Evolutionary conservation across 148 eudicot genomes (phyloP).

Genomic region (Fagopyrum homotropicum): DNA sequence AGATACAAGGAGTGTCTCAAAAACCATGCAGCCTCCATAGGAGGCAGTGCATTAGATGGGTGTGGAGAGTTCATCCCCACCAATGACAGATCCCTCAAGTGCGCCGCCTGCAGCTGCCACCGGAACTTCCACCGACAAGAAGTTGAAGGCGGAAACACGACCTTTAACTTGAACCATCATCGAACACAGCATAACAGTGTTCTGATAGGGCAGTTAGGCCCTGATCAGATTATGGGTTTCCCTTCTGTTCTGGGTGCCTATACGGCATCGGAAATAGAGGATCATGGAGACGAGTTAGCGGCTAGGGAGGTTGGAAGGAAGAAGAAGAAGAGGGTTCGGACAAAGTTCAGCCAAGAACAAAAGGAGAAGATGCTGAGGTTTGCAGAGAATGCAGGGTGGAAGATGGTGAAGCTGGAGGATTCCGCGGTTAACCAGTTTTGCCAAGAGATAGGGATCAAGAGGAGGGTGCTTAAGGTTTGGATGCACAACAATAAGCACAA

Average conservation of each 20-base stretch:
- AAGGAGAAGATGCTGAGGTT: slow-evolving; percentile 28
- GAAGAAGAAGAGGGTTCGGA: slow-evolving; percentile 25
- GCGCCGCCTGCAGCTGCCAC: slow-evolving; percentile 58
- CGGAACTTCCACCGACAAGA: slow-evolving; percentile 47
- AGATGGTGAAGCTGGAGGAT: slow-evolving; percentile 24
- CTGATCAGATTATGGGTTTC: neutral
- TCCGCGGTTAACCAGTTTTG: slow-evolving; percentile 23
- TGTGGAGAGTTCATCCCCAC: slow-evolving; percentile 50
- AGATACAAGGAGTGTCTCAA: slow-evolving; percentile 48
- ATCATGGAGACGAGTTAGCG: slow-evolving; percentile 1
- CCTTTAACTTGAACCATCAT: neutral
- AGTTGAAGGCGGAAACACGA: neutral
- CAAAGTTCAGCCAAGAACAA: slow-evolving; percentile 26
- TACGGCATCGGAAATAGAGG: neutral
- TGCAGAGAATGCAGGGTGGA: slow-evolving; percentile 31
- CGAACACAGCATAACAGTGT: slow-evolving; percentile 1
- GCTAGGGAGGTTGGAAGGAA: neutral
- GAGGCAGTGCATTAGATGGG: slow-evolving; percentile 41
- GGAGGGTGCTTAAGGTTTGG: slow-evolving; percentile 37
- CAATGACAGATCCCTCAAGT: slow-evolving; percentile 25
- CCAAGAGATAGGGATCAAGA: slow-evolving; percentile 27
- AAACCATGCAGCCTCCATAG: slow-evolving; percentile 54
- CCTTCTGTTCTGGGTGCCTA: neutral
- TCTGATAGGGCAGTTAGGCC: neutral
- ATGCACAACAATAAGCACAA: slow-evolving; percentile 34